These are phyloP conservation scores for Cruciata laevipes DNA, from an alignment of 257 asterid genomes.

Conservation along the genomic window DNA sequence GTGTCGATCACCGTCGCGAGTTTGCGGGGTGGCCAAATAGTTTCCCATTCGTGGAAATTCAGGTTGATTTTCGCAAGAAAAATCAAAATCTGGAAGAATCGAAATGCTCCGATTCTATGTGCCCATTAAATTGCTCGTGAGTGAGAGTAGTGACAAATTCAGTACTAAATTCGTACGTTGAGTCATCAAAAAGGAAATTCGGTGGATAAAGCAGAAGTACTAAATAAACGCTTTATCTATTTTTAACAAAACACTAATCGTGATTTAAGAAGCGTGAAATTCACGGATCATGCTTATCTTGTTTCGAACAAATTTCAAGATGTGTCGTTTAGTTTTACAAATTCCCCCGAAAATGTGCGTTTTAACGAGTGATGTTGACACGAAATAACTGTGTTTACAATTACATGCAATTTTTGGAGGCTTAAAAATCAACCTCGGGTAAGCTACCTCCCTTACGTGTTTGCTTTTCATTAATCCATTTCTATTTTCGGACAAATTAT, in stretches of 20 bases:
- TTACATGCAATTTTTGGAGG: no score
- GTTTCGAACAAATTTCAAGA: background rate
- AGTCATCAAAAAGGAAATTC: background rate
- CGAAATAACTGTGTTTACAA: background rate
- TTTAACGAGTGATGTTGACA: background rate
- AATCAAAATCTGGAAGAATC: no score
- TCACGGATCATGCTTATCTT: background rate
- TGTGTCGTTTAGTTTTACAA: background rate
- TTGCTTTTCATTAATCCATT: no score
- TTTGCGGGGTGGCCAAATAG: background rate
- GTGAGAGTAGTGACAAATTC: background rate
- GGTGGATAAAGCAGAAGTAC: background rate
- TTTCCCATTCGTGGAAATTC: slow-evolving; percentile 10
- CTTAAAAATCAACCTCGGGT: no score
- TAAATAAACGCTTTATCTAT: background rate
- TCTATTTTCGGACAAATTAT: no score
- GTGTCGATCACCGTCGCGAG: background rate
- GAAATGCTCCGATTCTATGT: background rate
- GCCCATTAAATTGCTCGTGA: background rate
- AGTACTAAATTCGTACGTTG: background rate
- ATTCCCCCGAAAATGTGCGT: background rate
- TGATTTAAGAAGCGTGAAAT: background rate
- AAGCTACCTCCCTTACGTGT: no score
- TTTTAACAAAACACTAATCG: background rate
- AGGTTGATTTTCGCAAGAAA: background rate